Evolutionary conservation across 1,284 basidiomycete genomes (phyloP), one percentile per base, ranked within the genome.

Genomic region (Sutorius eximius): DNA sequence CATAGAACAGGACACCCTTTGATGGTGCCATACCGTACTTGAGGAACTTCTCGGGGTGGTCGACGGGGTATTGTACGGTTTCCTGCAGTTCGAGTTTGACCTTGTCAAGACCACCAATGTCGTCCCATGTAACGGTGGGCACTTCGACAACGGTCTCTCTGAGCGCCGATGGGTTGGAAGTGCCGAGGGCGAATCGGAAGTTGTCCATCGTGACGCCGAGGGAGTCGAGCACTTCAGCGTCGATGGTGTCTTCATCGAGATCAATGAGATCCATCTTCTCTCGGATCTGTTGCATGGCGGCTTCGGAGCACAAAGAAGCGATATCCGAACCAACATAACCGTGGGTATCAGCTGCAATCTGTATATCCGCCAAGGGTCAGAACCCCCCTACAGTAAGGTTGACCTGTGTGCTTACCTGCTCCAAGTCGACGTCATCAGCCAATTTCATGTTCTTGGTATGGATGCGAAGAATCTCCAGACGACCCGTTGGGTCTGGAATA

Each of bases 401-500:
- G 8, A 18, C 20, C 53, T 10, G 12, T 11, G n/a, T 36, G 45
- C 75, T 49, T 58, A 87, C 89, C 80, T 96, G 93, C 73, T 99
- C 96, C 53, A 99, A 84, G 67, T 99, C 97, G 46, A 99, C 96
- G 66, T 99, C 97, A 55, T 98, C 95, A n/a, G 75, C 85, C 43
- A 99, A 82, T 77, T 98, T 99, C 96, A 99, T 99, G 81, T 99
- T 99, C 87, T 98, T 99, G 56, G 97, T 99, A 81, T 98, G 96
- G 62, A 99, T 99, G 59, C 96, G 91, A 58, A 99, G 86, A 66
- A 99, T 98, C 74, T 99, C 96, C 44, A 98, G 85, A 74, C 97
- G 96, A 55, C 96, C 95, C 57, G 95, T 98, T 0, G 96, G 95
- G 75, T 99, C 96, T 51, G 96, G 97, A 63, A 99, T 98, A 71